Evolutionary conservation across 23 red algal genomes (phyloP).

Genomic region (Gracilaria domingensis): DNA sequence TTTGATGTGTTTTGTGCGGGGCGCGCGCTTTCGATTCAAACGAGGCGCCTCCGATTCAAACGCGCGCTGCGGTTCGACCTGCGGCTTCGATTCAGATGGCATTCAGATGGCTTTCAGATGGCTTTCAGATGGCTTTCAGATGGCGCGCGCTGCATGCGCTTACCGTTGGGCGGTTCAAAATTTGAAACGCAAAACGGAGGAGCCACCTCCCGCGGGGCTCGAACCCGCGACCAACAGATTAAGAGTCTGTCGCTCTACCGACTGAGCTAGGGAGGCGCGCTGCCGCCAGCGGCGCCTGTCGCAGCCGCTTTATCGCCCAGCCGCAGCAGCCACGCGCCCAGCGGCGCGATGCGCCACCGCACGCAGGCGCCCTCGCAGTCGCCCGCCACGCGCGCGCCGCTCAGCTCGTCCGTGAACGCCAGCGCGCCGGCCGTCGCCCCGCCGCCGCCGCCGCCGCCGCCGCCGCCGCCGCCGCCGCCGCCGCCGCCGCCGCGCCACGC

Average conservation of each 20-base stretch:
- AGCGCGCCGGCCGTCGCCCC: neutral
- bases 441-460: no score
- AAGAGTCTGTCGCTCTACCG: slow-evolving; percentile 99
- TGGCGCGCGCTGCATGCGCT: no score
- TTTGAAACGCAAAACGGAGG: neutral
- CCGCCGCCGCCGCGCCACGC: neutral
- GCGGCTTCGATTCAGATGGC: no score
- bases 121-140: no score
- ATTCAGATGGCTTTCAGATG: no score
- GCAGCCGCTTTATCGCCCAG: no score
- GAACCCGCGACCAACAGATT: slow-evolving; percentile 99
- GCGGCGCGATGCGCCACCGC: neutral
- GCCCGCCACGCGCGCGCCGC: no score
- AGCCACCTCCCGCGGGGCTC: slow-evolving; percentile 97
- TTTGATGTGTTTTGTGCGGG: no score
- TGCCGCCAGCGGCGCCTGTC: neutral
- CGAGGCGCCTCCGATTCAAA: no score
- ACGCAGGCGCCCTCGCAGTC: neutral
- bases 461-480: neutral
- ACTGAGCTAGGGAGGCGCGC: slow-evolving; percentile 97
- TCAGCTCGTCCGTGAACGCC: neutral
- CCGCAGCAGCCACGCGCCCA: neutral
- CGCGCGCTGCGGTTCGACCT: no score
- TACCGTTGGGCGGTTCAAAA: neutral
- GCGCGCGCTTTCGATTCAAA: no score